Base-by-base conservation (phyloP, 768 basidiomycete species). In the Tricholoma terreum region DNA sequence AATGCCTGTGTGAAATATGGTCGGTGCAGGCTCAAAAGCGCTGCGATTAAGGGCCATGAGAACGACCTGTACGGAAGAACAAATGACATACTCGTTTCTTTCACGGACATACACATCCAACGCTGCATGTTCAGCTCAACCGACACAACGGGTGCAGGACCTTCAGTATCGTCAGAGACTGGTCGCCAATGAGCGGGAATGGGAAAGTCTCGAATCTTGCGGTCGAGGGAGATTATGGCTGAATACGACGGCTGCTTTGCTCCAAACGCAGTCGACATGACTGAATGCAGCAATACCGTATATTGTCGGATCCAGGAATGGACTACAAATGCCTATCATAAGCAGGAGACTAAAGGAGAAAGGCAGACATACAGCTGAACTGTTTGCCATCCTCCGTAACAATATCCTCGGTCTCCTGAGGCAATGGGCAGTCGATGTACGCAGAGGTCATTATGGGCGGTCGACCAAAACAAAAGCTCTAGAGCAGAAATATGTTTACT, bases 1-100 rank as follows among this genome's bases (percentile, higher is more conserved):
- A 90, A 68, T 0, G 86, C 85, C 62, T 84, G 84, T 2, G 83
- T 83, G 63, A 89, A 86, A 67, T 87, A 88, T 14, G 82, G 75
- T 27, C 87, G 77, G 64, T 89, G 88, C 14, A 90, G 73, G 61
- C 83, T 83, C 30, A 89, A 70, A 33, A 89, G 73, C 0, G 80
- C 87, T 87, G 48, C 21, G 43, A 14, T 22, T 8, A 22, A 6
- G 17, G 45, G 15, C 46, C 24, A 8, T 17, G 46, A 30, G 6
- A 49, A 11, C 12, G 10, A 3, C n/a, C 2, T 3, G n/a, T 49
- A 49, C 15, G 30, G n/a, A 49, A n/a, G n/a, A 40, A 31, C 27
- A 1, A 17, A 8, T 30, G 8, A 69, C 75, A 55, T 50, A 81
- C 84, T 77, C 21, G 71, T 72, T 67, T 86, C 84, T 61, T 84